Base-by-base conservation (phyloP, 208 protist species). In the Acanthamoeba pearcei region DNA sequence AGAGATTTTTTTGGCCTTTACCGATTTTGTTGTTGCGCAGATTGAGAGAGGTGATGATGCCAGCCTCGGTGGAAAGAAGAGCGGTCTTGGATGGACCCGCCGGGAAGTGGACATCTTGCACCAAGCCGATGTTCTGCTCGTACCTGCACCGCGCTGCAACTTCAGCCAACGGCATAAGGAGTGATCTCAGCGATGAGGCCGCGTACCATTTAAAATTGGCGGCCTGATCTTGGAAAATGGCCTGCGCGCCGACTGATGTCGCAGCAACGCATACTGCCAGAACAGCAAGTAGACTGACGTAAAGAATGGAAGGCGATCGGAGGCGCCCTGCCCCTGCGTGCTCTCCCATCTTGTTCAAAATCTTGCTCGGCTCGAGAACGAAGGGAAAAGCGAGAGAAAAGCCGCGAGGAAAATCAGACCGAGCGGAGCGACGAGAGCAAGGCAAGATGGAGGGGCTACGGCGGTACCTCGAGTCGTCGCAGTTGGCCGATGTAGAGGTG, bases 11-110 rank as follows among this genome's bases (percentile, higher is more conserved):
- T 38, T 38, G 38, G 29, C 19, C 35, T 17, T 15, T 60, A 85
- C 76, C 46, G 76, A 85, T 51, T 35, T 85, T 22, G 76, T 85
- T 85, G 38, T 35, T 60, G 15, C 76, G 76, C 76, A 85, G 46
- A 51, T 60, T 6, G n/a, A 85, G 76, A 9, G 76, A 19, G 24
- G 76, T 13, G 49, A 85, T 24, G 29, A 85, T 13, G 27, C 76
- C 76, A 19, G 46, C 27, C 76, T 85, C 76, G 19, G 46, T 85
- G 29, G 46, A 29, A 3, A 85, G 19, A 12, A 85, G 5, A 24
- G 76, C 46, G 22, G 19, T 82, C 38, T 82, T 82, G 32, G 32
- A 78, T 22, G 32, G 1, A 6, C 32, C 29, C 3, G 13, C 29
- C 24, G 49, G 46, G 49, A 85, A 85, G 27, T 57, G 76, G 12